These are phyloP conservation scores for Fragaria ananassa DNA, from an alignment of 306 rosid genomes.

Conservation along the genomic window DNA sequence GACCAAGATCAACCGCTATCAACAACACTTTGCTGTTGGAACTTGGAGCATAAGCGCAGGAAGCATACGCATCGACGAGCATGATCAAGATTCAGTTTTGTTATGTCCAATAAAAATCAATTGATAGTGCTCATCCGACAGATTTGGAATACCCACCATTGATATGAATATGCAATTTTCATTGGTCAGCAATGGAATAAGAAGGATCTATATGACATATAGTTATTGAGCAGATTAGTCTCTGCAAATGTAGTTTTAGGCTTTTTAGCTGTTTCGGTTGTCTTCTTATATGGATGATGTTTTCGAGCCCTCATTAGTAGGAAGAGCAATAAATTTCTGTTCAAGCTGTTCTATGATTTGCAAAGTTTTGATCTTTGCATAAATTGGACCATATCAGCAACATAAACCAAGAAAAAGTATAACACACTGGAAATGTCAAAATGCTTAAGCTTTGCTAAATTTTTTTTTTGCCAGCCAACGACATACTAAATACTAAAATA, in stretches of 20 bases:
- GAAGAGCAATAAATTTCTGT: neutral
- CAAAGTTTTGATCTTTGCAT: neutral
- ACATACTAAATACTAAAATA: neutral
- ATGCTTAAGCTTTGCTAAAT: neutral
- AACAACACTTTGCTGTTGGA: conserved; percentile 71
- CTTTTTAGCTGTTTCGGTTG: neutral
- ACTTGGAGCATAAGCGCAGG: conserved; percentile 47
- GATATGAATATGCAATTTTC: neutral
- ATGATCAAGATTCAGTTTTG: neutral
- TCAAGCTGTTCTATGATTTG: neutral
- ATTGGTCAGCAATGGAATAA: neutral
- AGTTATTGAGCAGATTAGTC: neutral
- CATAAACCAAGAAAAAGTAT: neutral
- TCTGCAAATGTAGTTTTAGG: neutral
- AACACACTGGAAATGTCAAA: neutral
- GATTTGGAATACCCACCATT: neutral
- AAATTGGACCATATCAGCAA: neutral
- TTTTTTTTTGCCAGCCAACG: neutral
- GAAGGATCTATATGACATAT: neutral
- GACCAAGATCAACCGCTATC: conserved; percentile 60
- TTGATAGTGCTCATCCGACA: neutral
- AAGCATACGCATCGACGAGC: neutral
- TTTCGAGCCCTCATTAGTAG: neutral
- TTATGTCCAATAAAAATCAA: neutral
- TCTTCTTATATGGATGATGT: neutral